phyloP scores from a whole-genome alignment of 2,329 filamentous ascomycete species.

The Coniochaeta pulveracea region DNA sequence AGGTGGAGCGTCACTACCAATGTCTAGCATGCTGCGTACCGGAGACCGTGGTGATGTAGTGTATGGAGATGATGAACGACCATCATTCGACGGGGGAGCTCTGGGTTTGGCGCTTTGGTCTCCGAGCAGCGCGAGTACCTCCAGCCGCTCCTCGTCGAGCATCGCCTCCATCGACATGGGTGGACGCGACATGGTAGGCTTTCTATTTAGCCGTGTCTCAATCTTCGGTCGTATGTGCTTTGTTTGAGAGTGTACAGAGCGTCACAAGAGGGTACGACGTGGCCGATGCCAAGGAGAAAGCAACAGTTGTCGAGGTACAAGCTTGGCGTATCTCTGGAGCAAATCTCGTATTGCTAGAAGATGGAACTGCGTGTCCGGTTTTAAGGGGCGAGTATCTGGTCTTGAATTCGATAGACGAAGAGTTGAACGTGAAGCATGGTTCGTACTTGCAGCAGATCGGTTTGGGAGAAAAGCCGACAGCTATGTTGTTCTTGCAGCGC shows the following conservation, averaged over 20 bases:
- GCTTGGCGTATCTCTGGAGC: too few relatives aligned
- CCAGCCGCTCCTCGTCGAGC: conserved; percentile 65
- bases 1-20: conserved; percentile 33
- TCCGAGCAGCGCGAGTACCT: conserved; percentile 60
- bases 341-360: too few relatives aligned
- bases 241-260: too few relatives aligned
- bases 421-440: not conserved
- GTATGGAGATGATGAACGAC: conserved; percentile 41
- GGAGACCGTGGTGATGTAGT: conserved; percentile 48
- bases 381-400: not conserved
- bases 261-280: too few relatives aligned
- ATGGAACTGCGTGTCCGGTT: too few relatives aligned
- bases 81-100: conserved; percentile 20
- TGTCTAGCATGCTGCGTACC: conserved; percentile 56
- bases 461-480: too few relatives aligned
- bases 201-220: not conserved
- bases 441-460: too few relatives aligned
- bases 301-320: too few relatives aligned
- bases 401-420: not conserved
- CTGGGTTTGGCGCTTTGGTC: conserved; percentile 21
- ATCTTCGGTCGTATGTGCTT: too few relatives aligned
- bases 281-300: too few relatives aligned
- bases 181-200: conserved; percentile 21
- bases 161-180: conserved; percentile 67
- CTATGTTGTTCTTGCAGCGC: not conserved